Evolutionary conservation across 257 asterid species (phyloP), one percentile per base, ranked within the genome.

Genomic region (Eustoma russellianum): DNA sequence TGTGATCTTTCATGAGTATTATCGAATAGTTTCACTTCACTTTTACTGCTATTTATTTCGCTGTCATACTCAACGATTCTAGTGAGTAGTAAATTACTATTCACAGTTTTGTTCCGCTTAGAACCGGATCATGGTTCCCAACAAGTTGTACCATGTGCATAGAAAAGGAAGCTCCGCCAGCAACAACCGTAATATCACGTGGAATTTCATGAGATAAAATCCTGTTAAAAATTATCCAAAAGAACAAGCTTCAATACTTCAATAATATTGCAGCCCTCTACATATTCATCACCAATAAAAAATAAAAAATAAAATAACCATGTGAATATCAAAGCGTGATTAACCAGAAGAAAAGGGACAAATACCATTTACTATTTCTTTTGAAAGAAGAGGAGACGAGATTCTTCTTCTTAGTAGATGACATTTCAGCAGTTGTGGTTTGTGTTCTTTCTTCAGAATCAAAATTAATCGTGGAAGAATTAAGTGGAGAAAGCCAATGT

Each of bases 291-390:
- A 15, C 18, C n/a, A n/a, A n/a, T n/a, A n/a, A n/a, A n/a, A n/a
- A n/a, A n/a, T n/a, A n/a, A n/a, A n/a, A n/a, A n/a, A n/a, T n/a
- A n/a, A n/a, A n/a, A n/a, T n/a, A n/a, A n/a, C n/a, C 47, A 24
- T n/a, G 57, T 19, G 44, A 11, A 13, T 18, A 8, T 8, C 56
- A 50, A 5, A 40, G 28, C 41, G 11, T 34, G 12, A 41, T 17
- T 17, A 54, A 55, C 40, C 16, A 50, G n/a, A 55, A 18, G 55
- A 19, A 48, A 18, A 52, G 16, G 49, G 41, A 18, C 65, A 52
- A 38, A 1, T 38, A 89, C 97, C 97, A 89, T 52, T 89, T 92
- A 34, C 88, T 79, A 28, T 94, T 89, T 59, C 97, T 79, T 87
- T 75, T 72, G 92, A 83, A 79, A 70, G 89, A 85, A 68, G 85